These are phyloP conservation scores for Penicillium coprophilum DNA, from an alignment of 495 filamentous ascomycete species.

Conservation along the genomic window DNA sequence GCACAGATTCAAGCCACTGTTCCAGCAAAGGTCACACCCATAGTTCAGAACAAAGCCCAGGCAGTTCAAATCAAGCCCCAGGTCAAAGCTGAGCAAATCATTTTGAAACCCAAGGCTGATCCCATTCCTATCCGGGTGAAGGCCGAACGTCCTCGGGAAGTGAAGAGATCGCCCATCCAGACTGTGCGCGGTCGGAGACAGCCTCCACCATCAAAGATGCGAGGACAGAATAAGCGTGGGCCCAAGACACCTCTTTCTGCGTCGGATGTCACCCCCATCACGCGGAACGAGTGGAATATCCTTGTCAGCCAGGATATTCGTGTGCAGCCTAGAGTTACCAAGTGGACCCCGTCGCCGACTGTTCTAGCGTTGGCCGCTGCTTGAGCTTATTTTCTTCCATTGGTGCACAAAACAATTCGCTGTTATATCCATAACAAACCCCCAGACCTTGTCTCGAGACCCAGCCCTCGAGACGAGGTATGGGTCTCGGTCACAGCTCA, in stretches of 20 bases:
- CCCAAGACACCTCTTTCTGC: constrained; percentile 48
- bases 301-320: constrained; percentile 37
- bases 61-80: background rate
- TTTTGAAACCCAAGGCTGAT: background rate
- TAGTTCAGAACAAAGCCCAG: background rate
- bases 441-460: background rate
- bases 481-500: background rate
- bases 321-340: constrained; percentile 39
- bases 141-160: constrained; percentile 1
- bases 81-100: background rate
- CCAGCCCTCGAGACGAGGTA: no score
- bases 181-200: constrained; percentile 11
- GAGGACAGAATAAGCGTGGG: constrained; percentile 29
- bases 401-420: background rate
- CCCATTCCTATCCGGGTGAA: background rate
- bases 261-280: constrained; percentile 50
- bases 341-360: constrained; percentile 46
- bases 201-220: constrained; percentile 2
- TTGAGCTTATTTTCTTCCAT: constrained; percentile 17
- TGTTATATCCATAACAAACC: background rate
- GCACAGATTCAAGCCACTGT: no score
- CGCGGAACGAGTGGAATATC: constrained; percentile 49
- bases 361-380: constrained; percentile 37
- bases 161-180: constrained; percentile 4
- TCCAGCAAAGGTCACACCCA: constrained; percentile 10